Evolutionary conservation across 306 rosid species (phyloP), one percentile per base, ranked within the genome.

Genomic region (Dalbergia oliveri): DNA sequence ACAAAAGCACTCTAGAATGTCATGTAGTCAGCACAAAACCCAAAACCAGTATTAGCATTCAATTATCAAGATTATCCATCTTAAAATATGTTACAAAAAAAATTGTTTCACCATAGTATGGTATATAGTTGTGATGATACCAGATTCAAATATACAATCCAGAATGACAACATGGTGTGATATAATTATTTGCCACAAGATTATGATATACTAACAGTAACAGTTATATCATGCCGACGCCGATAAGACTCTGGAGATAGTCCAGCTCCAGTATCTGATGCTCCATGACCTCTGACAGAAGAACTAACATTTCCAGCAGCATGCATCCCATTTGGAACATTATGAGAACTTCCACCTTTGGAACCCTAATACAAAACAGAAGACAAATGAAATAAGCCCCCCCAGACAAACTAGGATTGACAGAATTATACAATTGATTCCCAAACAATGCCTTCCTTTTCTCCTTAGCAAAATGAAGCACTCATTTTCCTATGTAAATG

Each of bases 171-270:
- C 50, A 64, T 56, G 65, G 56, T 5, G 16, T 31, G 14, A 16
- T 34, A 73, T 37, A 18, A 15, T 43, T 50, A 74, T 18, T 51
- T 43, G 21, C 56, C 16, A 57, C 23, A 11, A 21, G 16, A 34
- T 26, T 66, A 47, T 14, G 71, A 65, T 82, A 62, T 67, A 88
- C 98, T 93, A 79, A 96, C 99, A 76, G 83, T 26, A 78, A 86
- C 91, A 85, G 93, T 73, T 69, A 96, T 96, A 88, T 96, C 99
- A 87, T 96, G 98, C 56, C 87, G 89, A 16, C 83, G 94, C 56
- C 98, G 86, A 84, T 91, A 96, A 64, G 97, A 33, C 74, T 91
- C 97, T 1, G 97, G 81, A 21, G 97, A 86, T 84, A 93, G 63
- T 71, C 88, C 93, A 72, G 83, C 87, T 84, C 90, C 99, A 23